Conservation (phyloP, 2,329 filamentous ascomycete genomes). For the Neurospora crassa region DNA sequence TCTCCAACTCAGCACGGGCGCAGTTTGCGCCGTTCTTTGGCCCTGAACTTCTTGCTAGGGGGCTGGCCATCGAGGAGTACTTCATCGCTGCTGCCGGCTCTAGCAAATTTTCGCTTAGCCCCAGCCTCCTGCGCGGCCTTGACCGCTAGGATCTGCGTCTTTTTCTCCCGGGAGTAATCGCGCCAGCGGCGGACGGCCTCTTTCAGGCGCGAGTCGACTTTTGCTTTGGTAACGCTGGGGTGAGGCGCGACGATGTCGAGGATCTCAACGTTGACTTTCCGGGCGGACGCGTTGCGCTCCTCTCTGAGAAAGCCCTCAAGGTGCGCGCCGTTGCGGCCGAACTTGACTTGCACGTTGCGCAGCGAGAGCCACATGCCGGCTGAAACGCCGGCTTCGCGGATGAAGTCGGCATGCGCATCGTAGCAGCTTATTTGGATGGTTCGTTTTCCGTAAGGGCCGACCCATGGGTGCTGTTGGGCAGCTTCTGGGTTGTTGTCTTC, state of each 20-base stretch:
- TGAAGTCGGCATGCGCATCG: conserved; percentile 53
- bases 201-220: conserved; percentile 38
- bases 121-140: conserved; percentile 27
- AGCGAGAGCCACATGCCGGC: conserved; percentile 55
- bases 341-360: conserved; percentile 63
- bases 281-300: conserved; percentile 33
- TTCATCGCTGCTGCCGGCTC: conserved; percentile 12
- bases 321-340: conserved; percentile 37
- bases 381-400: conserved; percentile 42
- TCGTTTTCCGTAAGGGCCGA: conserved; percentile 63
- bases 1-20: conserved; percentile 20
- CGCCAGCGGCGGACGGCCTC: conserved; percentile 53
- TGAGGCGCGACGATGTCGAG: conserved; percentile 29
- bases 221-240: conserved; percentile 21
- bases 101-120: conserved; percentile 27
- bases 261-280: conserved; percentile 49
- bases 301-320: conserved; percentile 65
- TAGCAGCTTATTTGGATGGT: conserved; percentile 64
- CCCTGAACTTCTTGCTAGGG: conserved; percentile 11
- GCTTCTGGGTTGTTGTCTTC: conserved; percentile 1
- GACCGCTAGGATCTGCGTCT: conserved; percentile 28
- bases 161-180: conserved; percentile 49
- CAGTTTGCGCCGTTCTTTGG: conserved; percentile 20
- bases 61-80: conserved; percentile 10
- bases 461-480: conserved; percentile 37